Evolutionary conservation across 768 basidiomycete genomes (phyloP), one percentile per base, ranked within the genome.

Genomic region (Ramaria sp.): DNA sequence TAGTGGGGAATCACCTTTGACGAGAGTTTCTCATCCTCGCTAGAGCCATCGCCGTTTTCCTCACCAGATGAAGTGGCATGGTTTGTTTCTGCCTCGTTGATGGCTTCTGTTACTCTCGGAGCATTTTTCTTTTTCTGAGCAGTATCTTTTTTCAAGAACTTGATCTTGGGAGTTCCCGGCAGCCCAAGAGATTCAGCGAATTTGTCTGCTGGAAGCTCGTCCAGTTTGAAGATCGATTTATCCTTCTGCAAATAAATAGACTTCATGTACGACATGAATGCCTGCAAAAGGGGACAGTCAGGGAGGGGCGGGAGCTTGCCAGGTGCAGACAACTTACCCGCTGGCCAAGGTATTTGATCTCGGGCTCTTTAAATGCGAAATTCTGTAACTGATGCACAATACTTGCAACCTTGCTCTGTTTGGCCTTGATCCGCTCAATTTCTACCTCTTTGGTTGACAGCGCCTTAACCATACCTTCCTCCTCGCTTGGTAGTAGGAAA

Each of bases 291-390:
- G 12, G 39, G 22, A 45, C 7, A 17, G 51, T 24, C 4, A 41
- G 43, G 13, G 54, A 20, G 22, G 17, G 22, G 30, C 37, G 47
- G 47, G 7, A 22, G 42, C 34, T 22, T 17, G n/a, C 1, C 1
- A 38, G 17, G 59, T 20, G 41, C 42, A 38, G 31, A 39, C 19
- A 11, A 77, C 84, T 58, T 63, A 94, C 94, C 55, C 91, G 74
- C 68, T 98, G 95, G 10, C 86, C 96, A 10, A 99, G 80, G 68
- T 97, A 96, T 68, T 98, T 99, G 71, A 97, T 84, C 69, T 99
- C 93, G 0, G 93, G 90, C 58, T 94, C 92, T 71, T 92, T 84
- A 72, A 98, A 99, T 0, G 88, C 86, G 38, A 96, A 79, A 54
- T 83, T 91, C 70, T 99, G 96, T 46, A 98, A 75, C 68, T 93